phyloP scores from a whole-genome alignment of 1,284 basidiomycete genomes.

The Rhodofomes roseus region DNA sequence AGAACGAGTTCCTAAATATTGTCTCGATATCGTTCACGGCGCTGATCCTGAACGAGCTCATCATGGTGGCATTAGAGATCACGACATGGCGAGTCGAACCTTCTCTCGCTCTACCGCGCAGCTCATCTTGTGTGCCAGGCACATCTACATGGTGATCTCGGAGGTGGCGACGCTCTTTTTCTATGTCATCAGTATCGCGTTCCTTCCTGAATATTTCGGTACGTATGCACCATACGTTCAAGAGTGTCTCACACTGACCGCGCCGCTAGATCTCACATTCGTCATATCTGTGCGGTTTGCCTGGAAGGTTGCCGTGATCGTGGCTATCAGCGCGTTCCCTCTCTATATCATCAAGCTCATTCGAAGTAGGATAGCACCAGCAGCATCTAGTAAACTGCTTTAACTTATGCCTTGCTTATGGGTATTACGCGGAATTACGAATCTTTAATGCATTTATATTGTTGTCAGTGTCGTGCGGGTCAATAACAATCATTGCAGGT shows the following conservation, averaged over 20 bases:
- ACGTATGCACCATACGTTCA: slow-evolving; percentile 27
- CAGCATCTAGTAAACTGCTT: slow-evolving; percentile 89
- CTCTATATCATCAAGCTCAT: slow-evolving; percentile 90
- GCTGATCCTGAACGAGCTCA: slow-evolving; percentile 93
- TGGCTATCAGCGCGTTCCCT: slow-evolving; percentile 90
- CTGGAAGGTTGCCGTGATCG: slow-evolving; percentile 97
- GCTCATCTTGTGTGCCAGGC: slow-evolving; percentile 50
- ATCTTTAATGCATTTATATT: slow-evolving; percentile 24
- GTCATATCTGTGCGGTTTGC: slow-evolving; percentile 85
- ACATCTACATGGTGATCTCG: slow-evolving; percentile 93
- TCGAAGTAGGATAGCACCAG: slow-evolving; percentile 84
- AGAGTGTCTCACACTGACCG: neutral
- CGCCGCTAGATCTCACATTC: slow-evolving; percentile 77
- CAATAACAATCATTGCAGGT: slow-evolving; percentile 28
- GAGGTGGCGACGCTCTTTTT: slow-evolving; percentile 88
- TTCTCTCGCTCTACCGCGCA: neutral
- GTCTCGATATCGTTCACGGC: slow-evolving; percentile 98
- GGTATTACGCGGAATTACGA: slow-evolving; percentile 5
- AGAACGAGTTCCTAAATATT: slow-evolving; percentile 97
- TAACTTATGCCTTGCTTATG: slow-evolving; percentile 34
- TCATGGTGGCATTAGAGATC: slow-evolving; percentile 98
- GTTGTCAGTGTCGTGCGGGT: slow-evolving; percentile 26
- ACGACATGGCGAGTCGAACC: slow-evolving; percentile 80
- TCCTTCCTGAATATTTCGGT: slow-evolving; percentile 98
- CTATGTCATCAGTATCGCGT: slow-evolving; percentile 90